Conservation (phyloP, 1,284 basidiomycete species). For the Ustilago curta region DNA sequence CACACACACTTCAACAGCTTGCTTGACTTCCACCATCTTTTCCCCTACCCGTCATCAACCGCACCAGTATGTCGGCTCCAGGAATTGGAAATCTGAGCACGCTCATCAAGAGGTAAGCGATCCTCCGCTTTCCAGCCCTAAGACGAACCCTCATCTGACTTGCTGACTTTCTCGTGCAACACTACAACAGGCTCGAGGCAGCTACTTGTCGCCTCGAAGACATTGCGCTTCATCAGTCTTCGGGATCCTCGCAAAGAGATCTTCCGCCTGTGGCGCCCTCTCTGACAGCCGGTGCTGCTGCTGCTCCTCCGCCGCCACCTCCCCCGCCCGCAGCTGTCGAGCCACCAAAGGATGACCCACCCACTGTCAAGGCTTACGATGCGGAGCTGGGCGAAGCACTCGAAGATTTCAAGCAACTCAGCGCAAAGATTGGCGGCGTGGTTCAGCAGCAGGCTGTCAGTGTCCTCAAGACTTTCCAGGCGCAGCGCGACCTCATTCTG, state of each 20-base stretch:
- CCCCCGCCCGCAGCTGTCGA: constrained; percentile 33
- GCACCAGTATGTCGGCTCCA: constrained; percentile 47
- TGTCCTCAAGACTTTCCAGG: constrained; percentile 78
- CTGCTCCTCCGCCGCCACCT: constrained; percentile 31
- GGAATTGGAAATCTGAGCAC: constrained; percentile 66
- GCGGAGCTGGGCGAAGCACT: constrained; percentile 80
- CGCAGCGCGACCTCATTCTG: constrained; percentile 78
- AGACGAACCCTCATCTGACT: background rate
- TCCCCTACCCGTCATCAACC: constrained; percentile 1
- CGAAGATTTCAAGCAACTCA: constrained; percentile 79
- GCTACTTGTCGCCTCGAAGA: constrained; percentile 95
- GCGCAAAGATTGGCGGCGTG: constrained; percentile 79
- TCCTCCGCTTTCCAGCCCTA: too few relatives aligned
- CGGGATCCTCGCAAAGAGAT: constrained; percentile 28
- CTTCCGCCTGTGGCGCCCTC: constrained; percentile 24
- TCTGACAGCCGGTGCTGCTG: constrained; percentile 29
- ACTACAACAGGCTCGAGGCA: constrained; percentile 76
- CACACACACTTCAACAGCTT: constrained; percentile 10
- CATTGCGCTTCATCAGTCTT: constrained; percentile 74
- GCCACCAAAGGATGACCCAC: constrained; percentile 71
- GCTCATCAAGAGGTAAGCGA: constrained; percentile 63
- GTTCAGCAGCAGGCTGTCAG: constrained; percentile 77
- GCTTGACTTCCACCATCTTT: constrained; percentile 14
- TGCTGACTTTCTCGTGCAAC: constrained; percentile 5
- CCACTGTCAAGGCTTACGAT: constrained; percentile 80